phyloP scores from a whole-genome alignment of 2,329 filamentous ascomycete genomes.

The Catunica adiposa region DNA sequence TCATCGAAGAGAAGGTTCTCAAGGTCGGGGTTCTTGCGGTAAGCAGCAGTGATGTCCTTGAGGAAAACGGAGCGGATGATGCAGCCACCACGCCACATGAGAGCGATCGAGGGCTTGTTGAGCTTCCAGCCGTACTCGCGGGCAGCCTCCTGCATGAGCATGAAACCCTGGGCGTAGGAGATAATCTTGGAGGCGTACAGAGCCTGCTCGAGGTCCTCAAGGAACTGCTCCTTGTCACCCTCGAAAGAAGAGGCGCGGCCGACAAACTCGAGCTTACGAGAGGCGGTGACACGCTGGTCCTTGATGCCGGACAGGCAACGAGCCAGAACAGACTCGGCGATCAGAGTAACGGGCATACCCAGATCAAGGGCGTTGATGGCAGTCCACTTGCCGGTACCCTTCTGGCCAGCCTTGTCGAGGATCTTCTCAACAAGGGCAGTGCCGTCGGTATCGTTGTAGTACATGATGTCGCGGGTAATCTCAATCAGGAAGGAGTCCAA shows the following conservation, averaged over 20 bases:
- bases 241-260: constrained; percentile 64
- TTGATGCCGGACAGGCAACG: constrained; percentile 92
- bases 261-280: constrained; percentile 53
- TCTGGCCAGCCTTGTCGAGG: constrained; percentile 93
- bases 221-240: constrained; percentile 83
- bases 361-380: constrained; percentile 97
- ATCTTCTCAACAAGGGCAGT: constrained; percentile 94
- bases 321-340: constrained; percentile 90
- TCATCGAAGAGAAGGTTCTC: constrained; percentile 97
- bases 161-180: constrained; percentile 98
- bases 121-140: constrained; percentile 96
- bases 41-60: constrained; percentile 96
- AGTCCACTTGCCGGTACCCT: constrained; percentile 99
- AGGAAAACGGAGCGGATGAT: constrained; percentile 99
- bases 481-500: constrained; percentile 98
- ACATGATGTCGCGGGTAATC: constrained; percentile 97
- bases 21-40: constrained; percentile 84
- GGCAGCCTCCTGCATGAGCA: constrained; percentile 98
- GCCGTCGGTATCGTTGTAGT: constrained; percentile 92
- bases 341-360: constrained; percentile 95
- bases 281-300: constrained; percentile 73
- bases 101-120: constrained; percentile 98
- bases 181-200: constrained; percentile 99
- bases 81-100: constrained; percentile 99
- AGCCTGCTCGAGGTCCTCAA: constrained; percentile 95